Evolutionary conservation across 257 asterid species (phyloP).

Genomic region (Forsythia suspensa): DNA sequence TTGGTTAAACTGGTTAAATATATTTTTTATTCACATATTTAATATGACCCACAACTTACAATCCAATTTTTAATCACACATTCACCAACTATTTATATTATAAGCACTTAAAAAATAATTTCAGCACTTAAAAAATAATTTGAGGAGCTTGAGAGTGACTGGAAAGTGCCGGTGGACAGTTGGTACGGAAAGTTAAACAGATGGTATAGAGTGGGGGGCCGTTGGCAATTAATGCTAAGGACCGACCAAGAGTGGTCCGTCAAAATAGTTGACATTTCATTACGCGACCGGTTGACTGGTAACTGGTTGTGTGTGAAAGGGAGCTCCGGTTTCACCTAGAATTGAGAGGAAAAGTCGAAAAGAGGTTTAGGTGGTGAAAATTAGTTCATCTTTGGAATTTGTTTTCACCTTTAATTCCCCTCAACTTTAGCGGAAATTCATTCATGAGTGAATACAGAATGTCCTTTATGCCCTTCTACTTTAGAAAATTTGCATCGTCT

Average conservation of each 20-base stretch:
- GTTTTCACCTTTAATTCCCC: slow-evolving; percentile 16
- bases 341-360: neutral
- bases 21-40: too few species aligned
- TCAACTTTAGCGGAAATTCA: slow-evolving; percentile 14
- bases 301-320: slow-evolving; percentile 55
- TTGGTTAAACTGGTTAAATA: too few species aligned
- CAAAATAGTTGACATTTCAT: slow-evolving; percentile 33
- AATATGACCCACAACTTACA: too few species aligned
- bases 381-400: slow-evolving; percentile 15
- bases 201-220: slow-evolving; percentile 1
- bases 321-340: slow-evolving; percentile 36
- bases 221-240: slow-evolving; percentile 42
- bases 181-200: slow-evolving; percentile 39
- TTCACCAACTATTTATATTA: too few species aligned
- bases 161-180: slow-evolving; percentile 61
- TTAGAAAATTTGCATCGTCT: neutral
- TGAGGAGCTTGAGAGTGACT: too few species aligned
- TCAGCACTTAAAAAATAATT: too few species aligned
- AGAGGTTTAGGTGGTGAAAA: slow-evolving; percentile 20
- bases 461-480: neutral
- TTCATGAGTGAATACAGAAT: slow-evolving; percentile 22
- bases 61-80: too few species aligned
- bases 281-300: slow-evolving; percentile 49
- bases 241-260: slow-evolving; percentile 37
- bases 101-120: too few species aligned